Evolutionary conservation across 306 rosid genomes (phyloP).

Genomic region (Casuarina glauca): DNA sequence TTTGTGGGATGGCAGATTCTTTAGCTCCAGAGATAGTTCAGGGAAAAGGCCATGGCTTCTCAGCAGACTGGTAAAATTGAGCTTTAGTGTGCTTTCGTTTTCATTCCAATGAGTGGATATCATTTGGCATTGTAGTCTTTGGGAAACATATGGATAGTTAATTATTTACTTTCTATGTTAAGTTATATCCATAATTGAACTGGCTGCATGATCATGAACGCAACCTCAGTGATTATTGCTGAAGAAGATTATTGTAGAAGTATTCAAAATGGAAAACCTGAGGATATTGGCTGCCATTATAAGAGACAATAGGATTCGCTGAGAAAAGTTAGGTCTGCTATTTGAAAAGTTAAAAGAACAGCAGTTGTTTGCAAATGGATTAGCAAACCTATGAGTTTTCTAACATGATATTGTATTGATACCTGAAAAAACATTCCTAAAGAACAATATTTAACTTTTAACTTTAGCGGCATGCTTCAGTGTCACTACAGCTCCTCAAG

Average conservation of each 20-base stretch:
- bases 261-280: conserved; percentile 6
- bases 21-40: conserved; percentile 92
- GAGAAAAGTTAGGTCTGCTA: neutral
- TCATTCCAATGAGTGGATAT: conserved; percentile 17
- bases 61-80: conserved; percentile 83
- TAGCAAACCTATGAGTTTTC: neutral
- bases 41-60: conserved; percentile 93
- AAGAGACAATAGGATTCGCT: neutral
- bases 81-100: conserved; percentile 22
- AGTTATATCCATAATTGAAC: neutral
- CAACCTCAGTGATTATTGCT: neutral
- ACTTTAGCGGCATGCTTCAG: neutral
- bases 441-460: neutral
- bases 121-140: neutral
- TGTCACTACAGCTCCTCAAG: neutral
- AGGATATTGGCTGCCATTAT: neutral
- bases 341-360: neutral
- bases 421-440: conserved; percentile 1
- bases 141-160: neutral
- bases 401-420: conserved; percentile 7
- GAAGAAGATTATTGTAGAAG: neutral
- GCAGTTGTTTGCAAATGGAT: neutral
- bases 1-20: conserved; percentile 82
- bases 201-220: neutral
- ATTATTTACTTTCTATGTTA: neutral